phyloP scores from a whole-genome alignment of 306 rosid genomes.

The Lotus japonicus region DNA sequence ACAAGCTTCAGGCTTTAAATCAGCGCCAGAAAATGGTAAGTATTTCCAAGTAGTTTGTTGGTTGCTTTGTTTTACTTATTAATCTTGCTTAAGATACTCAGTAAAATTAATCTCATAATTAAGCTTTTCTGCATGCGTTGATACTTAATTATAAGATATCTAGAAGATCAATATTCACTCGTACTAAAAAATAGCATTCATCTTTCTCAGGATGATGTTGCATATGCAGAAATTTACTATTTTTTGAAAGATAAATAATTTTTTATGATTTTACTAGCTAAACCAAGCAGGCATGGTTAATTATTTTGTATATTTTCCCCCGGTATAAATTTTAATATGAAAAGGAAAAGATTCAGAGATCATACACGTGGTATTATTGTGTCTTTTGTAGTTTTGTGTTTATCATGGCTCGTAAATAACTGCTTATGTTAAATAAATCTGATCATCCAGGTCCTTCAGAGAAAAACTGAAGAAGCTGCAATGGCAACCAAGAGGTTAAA shows the following conservation, averaged over 20 bases:
- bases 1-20: conserved; percentile 95
- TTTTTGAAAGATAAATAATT: not conserved
- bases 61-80: conserved; percentile 13
- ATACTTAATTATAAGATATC: not conserved
- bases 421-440: conserved; percentile 7
- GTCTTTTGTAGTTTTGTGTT: conserved; percentile 3
- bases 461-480: conserved; percentile 99
- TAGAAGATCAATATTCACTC: not conserved
- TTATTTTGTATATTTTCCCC: not conserved
- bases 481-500: conserved; percentile 99
- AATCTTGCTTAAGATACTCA: not conserved
- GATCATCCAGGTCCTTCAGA: conserved; percentile 82
- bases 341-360: not conserved
- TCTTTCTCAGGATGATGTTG: conserved; percentile 3
- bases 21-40: conserved; percentile 98
- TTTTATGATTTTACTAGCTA: not conserved
- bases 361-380: not conserved
- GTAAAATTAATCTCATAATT: not conserved
- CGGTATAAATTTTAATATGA: not conserved
- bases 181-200: not conserved
- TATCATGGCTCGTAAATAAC: conserved; percentile 2
- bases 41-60: conserved; percentile 16
- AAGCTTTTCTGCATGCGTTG: not conserved
- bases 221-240: not conserved
- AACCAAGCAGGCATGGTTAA: conserved; percentile 4